A percentile compares a stretch with the other conserved stretches of the same genome.
phyloP scores from a whole-genome alignment of 345 rosid genomes.

The Mallotus nudiflorus region DNA sequence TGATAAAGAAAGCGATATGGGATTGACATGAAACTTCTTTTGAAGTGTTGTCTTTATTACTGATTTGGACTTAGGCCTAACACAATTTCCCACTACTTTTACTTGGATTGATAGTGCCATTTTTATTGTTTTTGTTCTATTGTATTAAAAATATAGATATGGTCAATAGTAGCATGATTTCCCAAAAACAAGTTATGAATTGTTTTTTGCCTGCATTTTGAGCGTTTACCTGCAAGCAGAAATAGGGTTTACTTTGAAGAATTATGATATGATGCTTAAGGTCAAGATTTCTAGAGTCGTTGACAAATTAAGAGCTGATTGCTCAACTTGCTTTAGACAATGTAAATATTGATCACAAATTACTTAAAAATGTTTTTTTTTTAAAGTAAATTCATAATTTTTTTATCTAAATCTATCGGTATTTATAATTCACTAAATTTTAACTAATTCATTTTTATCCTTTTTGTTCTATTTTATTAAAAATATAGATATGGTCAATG shows the following conservation, averaged over 20 bases:
- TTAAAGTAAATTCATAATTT: no score
- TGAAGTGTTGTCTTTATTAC: conserved; percentile 8
- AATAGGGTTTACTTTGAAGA: background rate
- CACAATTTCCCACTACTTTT: conserved; percentile 5
- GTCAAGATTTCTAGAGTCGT: no score
- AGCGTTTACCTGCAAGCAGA: background rate
- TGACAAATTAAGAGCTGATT: no score
- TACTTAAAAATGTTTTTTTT: no score
- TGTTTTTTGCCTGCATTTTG: background rate
- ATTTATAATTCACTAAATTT: no score
- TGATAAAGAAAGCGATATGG: background rate
- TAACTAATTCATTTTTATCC: no score
- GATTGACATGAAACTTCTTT: background rate
- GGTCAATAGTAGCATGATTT: background rate
- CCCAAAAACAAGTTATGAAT: background rate
- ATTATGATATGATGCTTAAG: no score
- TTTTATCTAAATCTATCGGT: no score
- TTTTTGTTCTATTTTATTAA: background rate
- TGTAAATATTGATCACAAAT: no score
- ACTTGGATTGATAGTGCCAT: no score
- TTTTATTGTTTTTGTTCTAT: background rate
- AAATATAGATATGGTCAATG: background rate
- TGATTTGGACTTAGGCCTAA: conserved; percentile 13
- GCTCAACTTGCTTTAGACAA: no score
- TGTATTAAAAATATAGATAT: background rate